Evolutionary conservation across 768 basidiomycete species (phyloP), one percentile per base, ranked within the genome.

Genomic region (Russula foetens): DNA sequence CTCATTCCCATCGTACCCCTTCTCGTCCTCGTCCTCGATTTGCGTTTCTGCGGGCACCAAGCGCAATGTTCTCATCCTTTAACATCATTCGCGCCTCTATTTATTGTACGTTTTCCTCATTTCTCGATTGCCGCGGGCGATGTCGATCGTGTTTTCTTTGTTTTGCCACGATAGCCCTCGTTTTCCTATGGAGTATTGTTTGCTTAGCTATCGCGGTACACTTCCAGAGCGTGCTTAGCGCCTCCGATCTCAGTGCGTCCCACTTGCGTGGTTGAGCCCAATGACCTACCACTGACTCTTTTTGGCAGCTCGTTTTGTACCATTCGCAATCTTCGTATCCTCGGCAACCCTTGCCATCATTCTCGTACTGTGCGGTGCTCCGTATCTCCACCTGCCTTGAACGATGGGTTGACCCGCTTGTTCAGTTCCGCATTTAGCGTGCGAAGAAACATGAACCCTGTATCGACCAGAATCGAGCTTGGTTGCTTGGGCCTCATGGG

Each of bases 271-370:
- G 52, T n/a, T 44, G n/a, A n/a, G n/a, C 33, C 44, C 17, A 21
- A 4, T 29, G 23, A 47, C 43, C 23, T 24, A 17, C 9, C 24
- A 28, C 45, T 59, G 33, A 66, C 52, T 54, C 52, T 39, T 57
- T 47, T 47, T 31, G 56, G 8, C 67, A 92, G 90, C 90, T 75
- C 89, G 85, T 75, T 92, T 92, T 70, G 84, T 92, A 41, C 90
- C 90, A 19, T 88, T 90, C 69, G 85, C 90, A 55, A 81, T 92
- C 69, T 92, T 92, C 66, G 88, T 90, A 46, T 88, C 84, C 68
- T 78, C 79, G 44, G 81, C 80, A 39, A 89, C 86, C 69, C 69
- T 91, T 69, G 71, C 88, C 64, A 81, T 90, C 66, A 79, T 90
- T 53, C 65, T 82, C 44, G 73, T 81, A 57, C 79, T 92, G 88